These are phyloP conservation scores for Coemansia sp. DNA, from an alignment of 192 early-diverging fungal genomes.

Conservation along the genomic window DNA sequence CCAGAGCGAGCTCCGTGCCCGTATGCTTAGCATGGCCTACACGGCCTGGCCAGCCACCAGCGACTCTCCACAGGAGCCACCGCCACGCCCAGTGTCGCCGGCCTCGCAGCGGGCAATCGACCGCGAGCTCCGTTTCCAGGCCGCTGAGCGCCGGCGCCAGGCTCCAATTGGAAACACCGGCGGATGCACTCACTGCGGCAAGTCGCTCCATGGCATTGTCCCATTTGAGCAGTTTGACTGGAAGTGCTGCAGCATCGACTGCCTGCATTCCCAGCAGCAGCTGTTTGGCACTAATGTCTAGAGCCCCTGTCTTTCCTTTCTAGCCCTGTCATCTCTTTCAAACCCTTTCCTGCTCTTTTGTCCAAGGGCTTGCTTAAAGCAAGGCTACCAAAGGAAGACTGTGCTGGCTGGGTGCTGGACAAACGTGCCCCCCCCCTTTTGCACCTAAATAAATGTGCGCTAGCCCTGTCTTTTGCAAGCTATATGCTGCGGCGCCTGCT, in stretches of 20 bases:
- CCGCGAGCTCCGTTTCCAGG: slow-evolving; percentile 32
- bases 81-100: slow-evolving; percentile 5
- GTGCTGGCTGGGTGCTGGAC: too few relatives aligned
- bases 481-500: too few relatives aligned
- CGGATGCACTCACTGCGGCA: slow-evolving; percentile 52
- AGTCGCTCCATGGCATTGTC: slow-evolving; percentile 48
- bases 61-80: too few relatives aligned
- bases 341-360: too few relatives aligned
- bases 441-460: too few relatives aligned
- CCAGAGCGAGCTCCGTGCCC: slow-evolving; percentile 5
- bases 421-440: too few relatives aligned
- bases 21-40: slow-evolving; percentile 23
- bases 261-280: slow-evolving; percentile 27
- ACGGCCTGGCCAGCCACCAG: too few relatives aligned
- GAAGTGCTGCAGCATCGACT: slow-evolving; percentile 54
- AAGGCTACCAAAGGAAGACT: too few relatives aligned
- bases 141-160: slow-evolving; percentile 16
- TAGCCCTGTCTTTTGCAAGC: too few relatives aligned
- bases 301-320: too few relatives aligned
- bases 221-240: slow-evolving; percentile 76
- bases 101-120: slow-evolving; percentile 15
- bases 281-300: slow-evolving; percentile 4
- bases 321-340: background rate
- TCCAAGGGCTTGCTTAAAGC: too few relatives aligned
- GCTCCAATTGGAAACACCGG: background rate